Evolutionary conservation across 2,329 filamentous ascomycete genomes (phyloP).

Genomic region (Ophiocordyceps polyrhachis-furcata): DNA sequence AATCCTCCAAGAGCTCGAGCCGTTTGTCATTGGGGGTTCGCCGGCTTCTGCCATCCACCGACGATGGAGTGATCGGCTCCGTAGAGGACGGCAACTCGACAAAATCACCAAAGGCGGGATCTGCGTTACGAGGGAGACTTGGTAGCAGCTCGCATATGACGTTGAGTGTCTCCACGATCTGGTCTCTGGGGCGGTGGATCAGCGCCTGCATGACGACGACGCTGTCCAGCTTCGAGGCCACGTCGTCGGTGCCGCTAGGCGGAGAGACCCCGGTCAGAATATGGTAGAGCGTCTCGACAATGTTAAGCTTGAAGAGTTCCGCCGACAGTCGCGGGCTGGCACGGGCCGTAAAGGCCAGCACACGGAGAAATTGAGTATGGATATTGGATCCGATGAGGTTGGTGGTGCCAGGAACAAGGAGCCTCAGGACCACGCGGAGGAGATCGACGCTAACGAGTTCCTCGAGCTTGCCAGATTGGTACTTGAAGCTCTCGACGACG

Average conservation of each 20-base stretch:
- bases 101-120: conserved; percentile 23
- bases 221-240: conserved; percentile 77
- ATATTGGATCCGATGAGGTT: conserved; percentile 89
- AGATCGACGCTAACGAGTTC: conserved; percentile 80
- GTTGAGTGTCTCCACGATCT: conserved; percentile 92
- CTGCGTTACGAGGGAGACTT: conserved; percentile 40
- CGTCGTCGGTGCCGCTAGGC: conserved; percentile 57
- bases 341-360: conserved; percentile 75
- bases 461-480: conserved; percentile 72
- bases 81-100: conserved; percentile 20
- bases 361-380: conserved; percentile 87
- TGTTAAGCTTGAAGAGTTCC: conserved; percentile 86
- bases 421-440: conserved; percentile 64
- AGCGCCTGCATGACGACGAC: conserved; percentile 97
- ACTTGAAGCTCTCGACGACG: conserved; percentile 93
- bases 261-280: conserved; percentile 92
- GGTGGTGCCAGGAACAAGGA: conserved; percentile 82
- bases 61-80: conserved; percentile 22
- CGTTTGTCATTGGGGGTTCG: conserved; percentile 57
- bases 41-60: conserved; percentile 10
- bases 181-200: conserved; percentile 85
- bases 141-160: conserved; percentile 92
- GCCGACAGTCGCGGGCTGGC: conserved; percentile 75
- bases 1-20: conserved; percentile 62
- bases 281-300: conserved; percentile 94